Evolutionary conservation across 2,329 filamentous ascomycete genomes (phyloP), one percentile per base, ranked within the genome.

Genomic region (Chaetomiaceae sp.): DNA sequence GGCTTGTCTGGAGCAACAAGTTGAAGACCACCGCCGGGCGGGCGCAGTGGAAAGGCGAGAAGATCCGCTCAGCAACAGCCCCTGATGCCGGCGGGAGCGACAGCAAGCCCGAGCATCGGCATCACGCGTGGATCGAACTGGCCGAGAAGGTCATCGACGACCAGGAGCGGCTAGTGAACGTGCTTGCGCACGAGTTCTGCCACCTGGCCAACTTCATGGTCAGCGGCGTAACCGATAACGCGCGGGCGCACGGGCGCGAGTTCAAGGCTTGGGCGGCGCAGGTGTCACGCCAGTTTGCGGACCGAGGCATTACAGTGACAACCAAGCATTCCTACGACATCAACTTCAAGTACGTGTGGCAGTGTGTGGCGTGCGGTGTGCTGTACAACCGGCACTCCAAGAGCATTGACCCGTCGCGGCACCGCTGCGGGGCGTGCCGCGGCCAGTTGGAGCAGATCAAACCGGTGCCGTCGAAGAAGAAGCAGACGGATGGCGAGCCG

Each of bases 141-240:
- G 88, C 90, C 0, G 81, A 87, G 45, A 95, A 94, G 63, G 83
- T 96, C 38, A 89, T 97, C 51, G 81, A 88, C 61, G 77, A 84
- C 58, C 79, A 86, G 55, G 67, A 84, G 48, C 80, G 88, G 3
- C 75, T 97, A 1, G 75, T 93, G 53, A 96, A 96, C 64, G 89
- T 93, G 0, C 69, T 97, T n/a, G 88, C 91, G 0, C 93, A 98
- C 63, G 93, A 98, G 59, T 97, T 93, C 69, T 97, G 93, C 64
- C 93, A 98, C 61, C 70, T 97, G 1, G 84, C 88, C 35, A 95
- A 89, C 58, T 96, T 91, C 65, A 94, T 97, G 81, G 72, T 97
- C 52, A 83, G 76, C 39, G 80, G 83, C 29, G 71, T 90, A 29
- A 83, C 79, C 35, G 82, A 81, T 46, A 83, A 86, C 51, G 88